Evolutionary conservation across 345 rosid genomes (phyloP).

Genomic region (Euphorbia peplus): DNA sequence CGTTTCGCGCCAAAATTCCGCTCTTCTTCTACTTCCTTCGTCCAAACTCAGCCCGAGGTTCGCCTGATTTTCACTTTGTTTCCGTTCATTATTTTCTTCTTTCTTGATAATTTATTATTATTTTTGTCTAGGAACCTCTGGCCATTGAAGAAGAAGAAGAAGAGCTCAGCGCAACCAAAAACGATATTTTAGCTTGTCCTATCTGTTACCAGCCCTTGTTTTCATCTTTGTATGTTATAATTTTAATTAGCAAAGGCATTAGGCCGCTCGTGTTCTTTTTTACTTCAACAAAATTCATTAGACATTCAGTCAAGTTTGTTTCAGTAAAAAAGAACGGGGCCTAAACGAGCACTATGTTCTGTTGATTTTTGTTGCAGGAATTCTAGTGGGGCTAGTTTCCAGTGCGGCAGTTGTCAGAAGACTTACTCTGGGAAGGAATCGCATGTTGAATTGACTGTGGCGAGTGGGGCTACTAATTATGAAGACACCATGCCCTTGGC

Average conservation of each 20-base stretch:
- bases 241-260: too few relatives aligned
- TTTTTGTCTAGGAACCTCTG: slow-evolving; percentile 27
- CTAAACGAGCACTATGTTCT: background rate
- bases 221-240: slow-evolving; percentile 45
- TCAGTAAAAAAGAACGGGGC: too few relatives aligned
- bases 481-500: slow-evolving; percentile 53
- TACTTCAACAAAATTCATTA: too few relatives aligned
- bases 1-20: slow-evolving; percentile 29
- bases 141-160: slow-evolving; percentile 37
- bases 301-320: too few relatives aligned
- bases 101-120: background rate
- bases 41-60: slow-evolving; percentile 49
- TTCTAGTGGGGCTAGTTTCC: slow-evolving; percentile 41
- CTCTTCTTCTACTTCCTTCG: slow-evolving; percentile 45
- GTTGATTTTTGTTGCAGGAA: slow-evolving; percentile 38
- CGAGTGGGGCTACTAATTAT: slow-evolving; percentile 49
- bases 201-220: slow-evolving; percentile 57
- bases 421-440: slow-evolving; percentile 52
- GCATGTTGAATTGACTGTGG: slow-evolving; percentile 62
- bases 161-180: slow-evolving; percentile 23
- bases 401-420: slow-evolving; percentile 63
- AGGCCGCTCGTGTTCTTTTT: too few relatives aligned
- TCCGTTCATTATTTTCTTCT: background rate
- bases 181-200: slow-evolving; percentile 68
- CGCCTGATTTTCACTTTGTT: background rate